phyloP scores from a whole-genome alignment of 2,329 filamentous ascomycete genomes.

The Calonectria pauciramosa region DNA sequence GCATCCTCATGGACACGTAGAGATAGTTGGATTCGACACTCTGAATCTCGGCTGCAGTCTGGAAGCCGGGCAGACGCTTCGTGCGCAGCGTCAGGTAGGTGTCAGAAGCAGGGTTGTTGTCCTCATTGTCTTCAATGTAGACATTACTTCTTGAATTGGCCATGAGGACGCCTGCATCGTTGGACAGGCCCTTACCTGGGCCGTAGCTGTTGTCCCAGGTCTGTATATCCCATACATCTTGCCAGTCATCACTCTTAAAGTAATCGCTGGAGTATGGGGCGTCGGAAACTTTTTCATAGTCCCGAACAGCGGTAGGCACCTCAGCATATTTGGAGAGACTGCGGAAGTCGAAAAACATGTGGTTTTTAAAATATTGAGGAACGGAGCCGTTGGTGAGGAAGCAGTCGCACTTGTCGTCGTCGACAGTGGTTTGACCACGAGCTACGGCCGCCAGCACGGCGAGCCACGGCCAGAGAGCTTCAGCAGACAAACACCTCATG shows the following conservation, averaged over 20 bases:
- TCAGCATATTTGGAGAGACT: constrained; percentile 42
- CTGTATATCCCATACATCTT: constrained; percentile 52
- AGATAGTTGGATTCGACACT: constrained; percentile 44
- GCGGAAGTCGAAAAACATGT: constrained; percentile 49
- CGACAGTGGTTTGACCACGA: constrained; percentile 20
- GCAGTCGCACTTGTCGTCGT: constrained; percentile 47
- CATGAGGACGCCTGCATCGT: constrained; percentile 49
- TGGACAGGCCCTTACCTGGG: neutral
- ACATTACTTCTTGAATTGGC: constrained; percentile 56
- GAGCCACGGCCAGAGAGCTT: neutral
- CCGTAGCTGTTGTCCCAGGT: constrained; percentile 53
- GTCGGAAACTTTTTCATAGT: constrained; percentile 42
- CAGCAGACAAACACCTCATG: neutral
- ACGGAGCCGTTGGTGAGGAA: constrained; percentile 44
- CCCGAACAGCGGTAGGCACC: constrained; percentile 48
- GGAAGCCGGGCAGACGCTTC: constrained; percentile 55
- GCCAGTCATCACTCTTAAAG: constrained; percentile 51
- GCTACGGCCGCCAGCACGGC: constrained; percentile 31
- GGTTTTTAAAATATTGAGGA: constrained; percentile 43
- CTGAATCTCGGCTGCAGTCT: constrained; percentile 62
- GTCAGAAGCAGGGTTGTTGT: constrained; percentile 44
- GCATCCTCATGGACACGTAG: constrained; percentile 59
- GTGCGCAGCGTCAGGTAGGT: constrained; percentile 64
- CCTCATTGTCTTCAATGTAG: constrained; percentile 59
- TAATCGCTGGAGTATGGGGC: constrained; percentile 52